Conservation (phyloP, 495 filamentous ascomycete species). For the Amniculicola lignicola region DNA sequence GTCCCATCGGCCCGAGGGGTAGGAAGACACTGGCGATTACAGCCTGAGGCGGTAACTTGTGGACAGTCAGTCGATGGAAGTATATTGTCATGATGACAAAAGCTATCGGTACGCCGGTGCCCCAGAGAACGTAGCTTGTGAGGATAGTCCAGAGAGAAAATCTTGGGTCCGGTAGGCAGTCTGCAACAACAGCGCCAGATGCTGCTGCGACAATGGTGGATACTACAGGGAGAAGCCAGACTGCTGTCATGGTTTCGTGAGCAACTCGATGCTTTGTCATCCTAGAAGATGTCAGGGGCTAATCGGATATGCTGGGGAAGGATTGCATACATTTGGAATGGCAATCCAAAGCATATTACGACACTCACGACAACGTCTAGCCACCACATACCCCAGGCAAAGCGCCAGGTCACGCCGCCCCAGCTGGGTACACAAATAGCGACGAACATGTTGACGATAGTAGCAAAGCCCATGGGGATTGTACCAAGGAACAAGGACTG, state of each 20-base stretch:
- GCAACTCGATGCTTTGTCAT: slow-evolving; percentile 40
- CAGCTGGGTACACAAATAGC: slow-evolving; percentile 55
- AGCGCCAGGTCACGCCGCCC: slow-evolving; percentile 43
- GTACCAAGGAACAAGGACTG: slow-evolving; percentile 62
- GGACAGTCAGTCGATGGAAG: slow-evolving; percentile 56
- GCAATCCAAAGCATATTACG: slow-evolving; percentile 49
- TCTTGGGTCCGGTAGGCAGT: slow-evolving; percentile 49
- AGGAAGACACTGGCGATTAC: slow-evolving; percentile 62
- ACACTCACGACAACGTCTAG: slow-evolving; percentile 54
- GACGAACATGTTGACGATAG: slow-evolving; percentile 57
- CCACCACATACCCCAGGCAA: slow-evolving; percentile 57
- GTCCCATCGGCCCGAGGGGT: slow-evolving; percentile 59
- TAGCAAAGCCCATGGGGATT: slow-evolving; percentile 63
- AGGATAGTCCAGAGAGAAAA: slow-evolving; percentile 57
- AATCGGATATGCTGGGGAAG: background rate
- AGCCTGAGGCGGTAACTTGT: slow-evolving; percentile 56
- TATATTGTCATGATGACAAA: slow-evolving; percentile 58
- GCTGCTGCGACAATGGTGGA: slow-evolving; percentile 57
- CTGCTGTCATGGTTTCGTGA: slow-evolving; percentile 54
- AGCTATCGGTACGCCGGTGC: slow-evolving; percentile 55
- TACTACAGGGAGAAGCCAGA: slow-evolving; percentile 61
- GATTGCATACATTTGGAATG: slow-evolving; percentile 53
- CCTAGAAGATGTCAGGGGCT: slow-evolving; percentile 24
- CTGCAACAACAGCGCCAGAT: slow-evolving; percentile 56
- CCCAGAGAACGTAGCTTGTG: slow-evolving; percentile 58